phyloP scores from a whole-genome alignment of 2,329 filamentous ascomycete species.

The Hypoxylon sp. region DNA sequence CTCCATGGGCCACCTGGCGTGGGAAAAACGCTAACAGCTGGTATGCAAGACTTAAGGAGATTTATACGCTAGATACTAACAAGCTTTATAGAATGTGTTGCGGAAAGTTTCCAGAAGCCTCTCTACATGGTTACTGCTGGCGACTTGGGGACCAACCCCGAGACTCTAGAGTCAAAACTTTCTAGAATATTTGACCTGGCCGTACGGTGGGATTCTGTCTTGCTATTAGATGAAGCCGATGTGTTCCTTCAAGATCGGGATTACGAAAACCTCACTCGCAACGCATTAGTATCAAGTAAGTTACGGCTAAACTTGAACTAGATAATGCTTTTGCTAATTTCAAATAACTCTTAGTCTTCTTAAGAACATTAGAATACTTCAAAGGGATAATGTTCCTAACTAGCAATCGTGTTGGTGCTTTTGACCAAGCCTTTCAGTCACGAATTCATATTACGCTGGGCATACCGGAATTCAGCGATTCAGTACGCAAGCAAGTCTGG shows the following conservation, averaged over 20 bases:
- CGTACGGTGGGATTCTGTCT: background rate
- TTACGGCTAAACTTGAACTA: background rate
- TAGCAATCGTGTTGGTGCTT: slow-evolving; percentile 5
- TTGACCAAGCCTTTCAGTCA: slow-evolving; percentile 11
- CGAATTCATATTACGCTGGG: slow-evolving; percentile 5
- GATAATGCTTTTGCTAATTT: background rate
- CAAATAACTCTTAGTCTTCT: background rate
- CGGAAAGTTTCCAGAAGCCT: slow-evolving; percentile 4
- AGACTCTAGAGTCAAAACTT: slow-evolving; percentile 5
- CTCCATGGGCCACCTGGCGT: background rate
- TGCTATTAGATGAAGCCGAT: slow-evolving; percentile 6
- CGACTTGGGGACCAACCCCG: slow-evolving; percentile 1
- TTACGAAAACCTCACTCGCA: slow-evolving; percentile 8
- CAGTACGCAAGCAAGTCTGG: slow-evolving; percentile 9
- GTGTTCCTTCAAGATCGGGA: slow-evolving; percentile 7
- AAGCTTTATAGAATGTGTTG: background rate
- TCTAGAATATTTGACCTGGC: slow-evolving; percentile 10
- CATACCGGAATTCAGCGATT: slow-evolving; percentile 4
- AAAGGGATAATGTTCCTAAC: slow-evolving; percentile 14
- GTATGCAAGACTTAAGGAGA: background rate
- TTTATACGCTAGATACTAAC: background rate
- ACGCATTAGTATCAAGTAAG: slow-evolving; percentile 10
- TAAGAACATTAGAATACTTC: slow-evolving; percentile 11
- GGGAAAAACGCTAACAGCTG: background rate
- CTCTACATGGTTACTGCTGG: slow-evolving; percentile 5